Evolutionary conservation across 768 basidiomycete genomes (phyloP).

Genomic region (Filobasidium floriforme): DNA sequence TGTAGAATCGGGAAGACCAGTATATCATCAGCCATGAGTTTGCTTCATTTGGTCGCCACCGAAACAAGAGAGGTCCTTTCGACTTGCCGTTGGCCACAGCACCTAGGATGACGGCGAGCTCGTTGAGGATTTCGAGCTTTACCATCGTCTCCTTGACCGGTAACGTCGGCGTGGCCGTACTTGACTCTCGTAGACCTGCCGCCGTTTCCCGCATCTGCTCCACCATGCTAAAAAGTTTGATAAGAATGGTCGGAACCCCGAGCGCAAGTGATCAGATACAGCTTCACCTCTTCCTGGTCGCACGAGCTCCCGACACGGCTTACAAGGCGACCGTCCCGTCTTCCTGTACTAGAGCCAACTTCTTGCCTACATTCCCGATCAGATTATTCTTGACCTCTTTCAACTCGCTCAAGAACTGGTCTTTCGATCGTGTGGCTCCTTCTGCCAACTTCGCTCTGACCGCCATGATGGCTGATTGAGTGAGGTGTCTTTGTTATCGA

Average conservation of each 20-base stretch:
- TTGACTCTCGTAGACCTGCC: conserved; percentile 1
- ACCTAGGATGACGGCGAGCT: conserved; percentile 40
- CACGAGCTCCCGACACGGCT: conserved; percentile 15
- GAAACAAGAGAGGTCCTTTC: neutral
- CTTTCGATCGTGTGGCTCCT: neutral
- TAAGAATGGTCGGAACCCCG: neutral
- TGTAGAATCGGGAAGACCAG: neutral
- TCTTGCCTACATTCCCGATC: conserved; percentile 42
- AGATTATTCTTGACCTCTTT: conserved; percentile 43
- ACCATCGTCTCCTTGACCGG: neutral
- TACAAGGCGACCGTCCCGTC: conserved; percentile 26
- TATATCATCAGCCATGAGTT: neutral
- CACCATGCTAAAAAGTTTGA: conserved; percentile 10
- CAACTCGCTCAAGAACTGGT: conserved; percentile 20
- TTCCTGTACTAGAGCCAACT: conserved; percentile 39
- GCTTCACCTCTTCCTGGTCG: neutral
- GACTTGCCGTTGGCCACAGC: conserved; percentile 38
- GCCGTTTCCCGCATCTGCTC: conserved; percentile 1
- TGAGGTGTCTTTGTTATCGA: too few species aligned
- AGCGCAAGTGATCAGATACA: neutral
- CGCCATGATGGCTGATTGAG: neutral
- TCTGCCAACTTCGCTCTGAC: conserved; percentile 1
- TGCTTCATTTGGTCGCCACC: neutral
- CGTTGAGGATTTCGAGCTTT: conserved; percentile 32
- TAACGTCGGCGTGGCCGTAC: neutral